phyloP scores from a whole-genome alignment of 2,329 filamentous ascomycete species.

The Fusarium sp. region DNA sequence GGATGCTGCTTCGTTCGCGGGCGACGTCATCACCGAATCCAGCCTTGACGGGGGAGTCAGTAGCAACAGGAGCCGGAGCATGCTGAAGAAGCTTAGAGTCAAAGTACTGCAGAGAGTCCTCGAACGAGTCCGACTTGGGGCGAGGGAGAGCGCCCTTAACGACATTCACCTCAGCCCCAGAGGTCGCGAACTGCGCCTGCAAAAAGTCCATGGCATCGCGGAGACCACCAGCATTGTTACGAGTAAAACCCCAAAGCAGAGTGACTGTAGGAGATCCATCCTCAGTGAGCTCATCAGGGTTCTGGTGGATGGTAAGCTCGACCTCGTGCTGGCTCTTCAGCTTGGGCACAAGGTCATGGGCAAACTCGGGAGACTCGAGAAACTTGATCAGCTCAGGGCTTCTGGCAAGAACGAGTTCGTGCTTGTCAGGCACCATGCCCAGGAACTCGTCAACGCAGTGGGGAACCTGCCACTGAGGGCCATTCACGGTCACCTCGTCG shows the following conservation, averaged over 20 bases:
- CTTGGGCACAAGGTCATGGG: slow-evolving; percentile 82
- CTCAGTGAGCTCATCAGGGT: slow-evolving; percentile 68
- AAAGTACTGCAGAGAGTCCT: slow-evolving; percentile 96
- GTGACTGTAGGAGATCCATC: slow-evolving; percentile 70
- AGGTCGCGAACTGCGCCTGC: slow-evolving; percentile 84
- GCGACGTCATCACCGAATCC: slow-evolving; percentile 85
- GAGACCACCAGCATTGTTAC: slow-evolving; percentile 95
- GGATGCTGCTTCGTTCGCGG: slow-evolving; percentile 84
- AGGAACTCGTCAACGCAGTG: slow-evolving; percentile 96
- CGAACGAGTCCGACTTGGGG: slow-evolving; percentile 99
- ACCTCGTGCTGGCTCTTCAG: slow-evolving; percentile 94
- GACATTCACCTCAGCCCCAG: slow-evolving; percentile 87
- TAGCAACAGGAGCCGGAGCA: slow-evolving; percentile 81
- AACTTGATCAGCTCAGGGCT: slow-evolving; percentile 82
- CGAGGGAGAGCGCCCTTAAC: slow-evolving; percentile 96
- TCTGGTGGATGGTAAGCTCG: slow-evolving; percentile 80
- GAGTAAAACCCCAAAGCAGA: slow-evolving; percentile 86
- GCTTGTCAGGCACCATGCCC: slow-evolving; percentile 97
- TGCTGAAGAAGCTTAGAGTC: slow-evolving; percentile 97
- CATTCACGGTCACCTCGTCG: slow-evolving; percentile 94
- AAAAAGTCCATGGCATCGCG: slow-evolving; percentile 97
- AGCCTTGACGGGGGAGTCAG: slow-evolving; percentile 89
- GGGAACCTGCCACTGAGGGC: slow-evolving; percentile 97
- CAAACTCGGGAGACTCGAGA: slow-evolving; percentile 84
- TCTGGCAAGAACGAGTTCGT: slow-evolving; percentile 87